Evolutionary conservation across 371 early-diverging fungal genomes (phyloP), one percentile per base, ranked within the genome.

Genomic region (Lichtheimia hyalospora): DNA sequence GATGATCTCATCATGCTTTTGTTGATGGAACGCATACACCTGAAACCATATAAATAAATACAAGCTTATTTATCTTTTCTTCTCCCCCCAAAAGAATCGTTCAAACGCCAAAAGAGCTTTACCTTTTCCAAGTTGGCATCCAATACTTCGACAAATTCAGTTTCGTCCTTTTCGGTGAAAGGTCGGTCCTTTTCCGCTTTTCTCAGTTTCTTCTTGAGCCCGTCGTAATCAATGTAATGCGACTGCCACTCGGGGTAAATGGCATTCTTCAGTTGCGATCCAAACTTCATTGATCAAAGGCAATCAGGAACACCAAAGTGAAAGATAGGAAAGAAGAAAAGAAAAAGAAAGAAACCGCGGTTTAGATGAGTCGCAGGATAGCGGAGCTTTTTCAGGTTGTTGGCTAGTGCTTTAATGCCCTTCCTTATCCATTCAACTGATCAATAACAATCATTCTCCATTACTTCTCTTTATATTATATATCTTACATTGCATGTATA

Each of bases 71-170:
- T 13, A 44, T 13, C 18, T 15, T 43, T 6, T 43, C 44, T 15
- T 46, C 6, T 14, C 6, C 46, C 34, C 34, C 34, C 34, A 5
- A 34, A 27, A 27, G 25, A 27, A 3, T 3, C 34, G 34, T 34
- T 34, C 34, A 34, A 34, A 34, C 34, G 34, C 34, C 34, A 6
- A 27, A 27, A 27, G 27, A 27, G 23, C 6, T 51, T 49, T 66
- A 91, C 92, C 84, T 96, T 97, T 71, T 94, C 94, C 25, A 97
- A 87, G 72, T 97, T 96, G 44, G 86, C 85, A 63, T 94, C 96
- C 25, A 96, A 71, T 28, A 86, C 65, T 65, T 92, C 90, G 18
- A 96, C 92, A 79, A 96, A 96, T 43, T 86, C 87, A 8, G 89
- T 84, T 71, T 97, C 97, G 67, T 91, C 91, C 52, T 86, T 81